Conservation (phyloP, 441 rosid species). For the Erysimum cheiri region DNA sequence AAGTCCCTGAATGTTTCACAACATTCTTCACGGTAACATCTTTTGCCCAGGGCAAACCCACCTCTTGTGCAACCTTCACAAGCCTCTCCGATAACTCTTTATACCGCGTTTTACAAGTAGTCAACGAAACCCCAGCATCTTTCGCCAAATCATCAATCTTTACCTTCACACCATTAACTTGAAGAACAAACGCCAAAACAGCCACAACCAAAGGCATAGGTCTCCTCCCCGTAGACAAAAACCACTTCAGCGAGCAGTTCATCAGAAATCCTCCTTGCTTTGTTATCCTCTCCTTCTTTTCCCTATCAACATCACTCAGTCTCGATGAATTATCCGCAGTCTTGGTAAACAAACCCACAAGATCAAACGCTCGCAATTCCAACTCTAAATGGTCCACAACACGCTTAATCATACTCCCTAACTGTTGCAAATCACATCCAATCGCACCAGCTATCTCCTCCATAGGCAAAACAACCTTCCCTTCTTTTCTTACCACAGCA, state of each 20-base stretch:
- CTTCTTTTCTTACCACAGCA: conserved; percentile 55
- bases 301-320: conserved; percentile 48
- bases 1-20: conserved; percentile 60
- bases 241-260: conserved; percentile 84
- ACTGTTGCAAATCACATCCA: conserved; percentile 63
- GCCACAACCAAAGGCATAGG: conserved; percentile 82
- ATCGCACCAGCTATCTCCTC: conserved; percentile 55
- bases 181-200: conserved; percentile 65
- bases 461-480: conserved; percentile 54
- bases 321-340: conserved; percentile 45
- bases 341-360: conserved; percentile 58
- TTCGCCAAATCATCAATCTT: conserved; percentile 61
- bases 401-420: conserved; percentile 74
- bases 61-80: conserved; percentile 70
- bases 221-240: conserved; percentile 72
- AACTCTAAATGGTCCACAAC: conserved; percentile 61
- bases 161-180: conserved; percentile 63
- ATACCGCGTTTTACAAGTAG: conserved; percentile 60
- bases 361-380: conserved; percentile 61
- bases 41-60: conserved; percentile 81
- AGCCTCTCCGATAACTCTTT: conserved; percentile 69
- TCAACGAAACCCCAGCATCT: conserved; percentile 49
- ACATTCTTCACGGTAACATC: conserved; percentile 75
- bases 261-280: conserved; percentile 78
- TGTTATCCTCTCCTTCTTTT: conserved; percentile 52